These are phyloP conservation scores for Suillus bovinus DNA, from an alignment of 768 basidiomycete genomes.

Conservation along the genomic window DNA sequence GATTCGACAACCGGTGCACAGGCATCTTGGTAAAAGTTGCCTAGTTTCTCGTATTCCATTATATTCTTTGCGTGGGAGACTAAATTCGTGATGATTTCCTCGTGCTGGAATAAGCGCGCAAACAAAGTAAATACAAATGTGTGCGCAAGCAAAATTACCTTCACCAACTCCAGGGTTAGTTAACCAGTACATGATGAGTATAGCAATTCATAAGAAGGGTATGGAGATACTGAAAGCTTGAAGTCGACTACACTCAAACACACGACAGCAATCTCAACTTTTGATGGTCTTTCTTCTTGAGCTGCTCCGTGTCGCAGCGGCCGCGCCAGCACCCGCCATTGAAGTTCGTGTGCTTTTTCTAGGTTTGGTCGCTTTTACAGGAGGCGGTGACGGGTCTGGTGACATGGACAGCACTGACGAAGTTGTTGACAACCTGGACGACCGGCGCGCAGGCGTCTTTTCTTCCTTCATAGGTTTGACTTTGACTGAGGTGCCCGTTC, in stretches of 20 bases:
- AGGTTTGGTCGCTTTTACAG: slow-evolving; percentile 14
- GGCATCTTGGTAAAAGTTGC: no score
- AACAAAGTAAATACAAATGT: neutral
- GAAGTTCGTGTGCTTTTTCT: slow-evolving; percentile 24
- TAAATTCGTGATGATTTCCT: neutral
- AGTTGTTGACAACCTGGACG: slow-evolving; percentile 39
- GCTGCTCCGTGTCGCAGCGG: slow-evolving; percentile 28
- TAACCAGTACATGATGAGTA: neutral
- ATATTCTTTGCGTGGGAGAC: neutral
- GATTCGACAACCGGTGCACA: no score
- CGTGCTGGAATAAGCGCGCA: neutral
- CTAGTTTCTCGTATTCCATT: no score
- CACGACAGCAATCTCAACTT: slow-evolving; percentile 1
- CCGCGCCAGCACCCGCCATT: slow-evolving; percentile 13
- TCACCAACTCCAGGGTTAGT: neutral
- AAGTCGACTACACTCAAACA: neutral
- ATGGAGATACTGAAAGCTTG: neutral
- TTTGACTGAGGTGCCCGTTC: slow-evolving; percentile 16
- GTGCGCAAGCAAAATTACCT: neutral
- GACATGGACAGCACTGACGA: slow-evolving; percentile 31
- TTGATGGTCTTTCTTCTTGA: slow-evolving; percentile 28
- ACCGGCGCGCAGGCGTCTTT: slow-evolving; percentile 35
- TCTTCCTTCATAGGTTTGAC: slow-evolving; percentile 19
- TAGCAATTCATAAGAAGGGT: neutral
- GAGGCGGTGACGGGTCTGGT: slow-evolving; percentile 32